Base-by-base conservation (phyloP, 495 filamentous ascomycete genomes). In the Hyaloscypha variabilis region DNA sequence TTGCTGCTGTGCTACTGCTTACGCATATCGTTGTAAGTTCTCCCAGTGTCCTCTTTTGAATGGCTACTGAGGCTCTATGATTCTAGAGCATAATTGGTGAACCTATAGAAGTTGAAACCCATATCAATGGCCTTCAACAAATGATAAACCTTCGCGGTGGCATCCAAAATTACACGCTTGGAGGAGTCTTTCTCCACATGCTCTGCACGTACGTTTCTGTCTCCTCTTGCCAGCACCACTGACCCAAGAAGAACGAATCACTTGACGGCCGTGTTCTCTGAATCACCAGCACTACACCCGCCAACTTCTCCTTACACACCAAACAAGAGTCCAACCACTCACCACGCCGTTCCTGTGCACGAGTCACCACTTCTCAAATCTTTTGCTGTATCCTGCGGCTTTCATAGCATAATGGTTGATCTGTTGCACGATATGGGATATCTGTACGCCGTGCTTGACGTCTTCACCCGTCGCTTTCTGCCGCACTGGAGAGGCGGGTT, bases 141-240 rank as follows among this genome's bases (percentile, higher is more conserved):
- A 62, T 69, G 63, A 52, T 69, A 14, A 54, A 46, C 8, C 26
- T 66, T n/a, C 50, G 63, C 13, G 67, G 67, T 6, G 67, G 67
- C 5, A 69, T 69, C 19, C 19, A 56, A 11, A 51, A 58, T 46
- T 65, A 58, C 46, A 29, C 67, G 2, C 51, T 65, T 1, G 51
- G 62, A 6, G 62, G 67, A 34, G 26, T 69, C n/a, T 60, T 69
- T 19, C 42, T 69, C n/a, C 67, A 66, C 28, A 65, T 69, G 58
- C 62, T 69, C 17, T 69, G 67, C 67, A 69, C 63, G 62, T 68
- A 49, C 14, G n/a, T 26, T 8, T 6, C 26, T 30, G 8, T 28
- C 26, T 42, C 23, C 24, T 21, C 57, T 51, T 10, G 23, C 24
- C 13, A 49, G 8, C 34, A 4, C 1, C n/a, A 42, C 39, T 30